Conservation (phyloP, 2,329 filamentous ascomycete species). For the Cytospora schulzeri region DNA sequence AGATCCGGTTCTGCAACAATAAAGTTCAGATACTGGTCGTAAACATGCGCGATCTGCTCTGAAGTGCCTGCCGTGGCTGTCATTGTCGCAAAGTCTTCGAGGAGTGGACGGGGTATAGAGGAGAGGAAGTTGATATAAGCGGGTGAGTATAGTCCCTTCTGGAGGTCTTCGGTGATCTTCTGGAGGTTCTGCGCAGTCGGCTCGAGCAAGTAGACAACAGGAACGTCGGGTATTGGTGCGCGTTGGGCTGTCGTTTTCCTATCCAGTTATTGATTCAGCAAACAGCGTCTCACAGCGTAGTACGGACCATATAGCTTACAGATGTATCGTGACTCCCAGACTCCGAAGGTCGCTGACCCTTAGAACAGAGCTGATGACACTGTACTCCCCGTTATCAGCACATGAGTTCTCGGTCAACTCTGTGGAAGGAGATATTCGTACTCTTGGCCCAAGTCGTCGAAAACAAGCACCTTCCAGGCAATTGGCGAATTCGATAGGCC, state of each 20-base stretch:
- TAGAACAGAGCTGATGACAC: slow-evolving; percentile 92
- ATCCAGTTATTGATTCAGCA: slow-evolving; percentile 8
- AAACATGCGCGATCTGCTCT: slow-evolving; percentile 89
- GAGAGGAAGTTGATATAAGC: slow-evolving; percentile 97
- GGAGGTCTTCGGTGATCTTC: slow-evolving; percentile 80
- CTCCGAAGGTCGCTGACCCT: slow-evolving; percentile 89
- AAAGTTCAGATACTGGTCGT: slow-evolving; percentile 97
- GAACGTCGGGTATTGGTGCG: slow-evolving; percentile 93
- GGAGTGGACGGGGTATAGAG: slow-evolving; percentile 82
- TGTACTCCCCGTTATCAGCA: slow-evolving; percentile 36
- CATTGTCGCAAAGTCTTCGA: slow-evolving; percentile 92
- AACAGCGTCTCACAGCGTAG: not conserved
- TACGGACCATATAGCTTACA: slow-evolving; percentile 56
- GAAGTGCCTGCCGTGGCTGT: slow-evolving; percentile 83
- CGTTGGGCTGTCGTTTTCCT: slow-evolving; percentile 80
- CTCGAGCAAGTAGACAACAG: slow-evolving; percentile 94
- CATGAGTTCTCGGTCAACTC: not conserved
- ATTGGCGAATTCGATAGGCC: slow-evolving; percentile 75
- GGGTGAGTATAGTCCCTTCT: slow-evolving; percentile 85
- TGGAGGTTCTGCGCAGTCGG: slow-evolving; percentile 80
- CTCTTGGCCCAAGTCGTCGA: slow-evolving; percentile 62
- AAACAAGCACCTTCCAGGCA: slow-evolving; percentile 95
- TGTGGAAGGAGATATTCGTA: slow-evolving; percentile 9
- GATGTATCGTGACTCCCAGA: slow-evolving; percentile 95
- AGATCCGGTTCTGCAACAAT: slow-evolving; percentile 94